Percentiles rank a stretch among this genome's conserved stretches.
Conservation (phyloP, 768 basidiomycete species). For the Agrocybe pediades region DNA sequence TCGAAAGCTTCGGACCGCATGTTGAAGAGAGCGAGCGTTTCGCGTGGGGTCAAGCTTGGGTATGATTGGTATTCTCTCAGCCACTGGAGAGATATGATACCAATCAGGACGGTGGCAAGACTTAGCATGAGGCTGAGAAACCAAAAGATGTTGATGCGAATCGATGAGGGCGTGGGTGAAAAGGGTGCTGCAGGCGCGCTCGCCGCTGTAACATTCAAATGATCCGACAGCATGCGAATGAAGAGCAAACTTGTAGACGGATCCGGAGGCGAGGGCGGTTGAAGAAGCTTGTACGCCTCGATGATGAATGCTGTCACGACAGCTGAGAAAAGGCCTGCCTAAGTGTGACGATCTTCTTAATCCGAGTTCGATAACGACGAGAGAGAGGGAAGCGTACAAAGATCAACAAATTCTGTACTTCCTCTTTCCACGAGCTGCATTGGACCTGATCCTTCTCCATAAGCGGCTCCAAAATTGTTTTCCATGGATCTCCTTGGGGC, state of each 20-base stretch:
- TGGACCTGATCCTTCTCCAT: background rate
- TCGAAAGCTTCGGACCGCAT: conserved; percentile 24
- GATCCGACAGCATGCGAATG: conserved; percentile 8
- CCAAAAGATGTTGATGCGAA: conserved; percentile 21
- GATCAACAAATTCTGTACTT: background rate
- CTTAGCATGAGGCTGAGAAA: conserved; percentile 23
- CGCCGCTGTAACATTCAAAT: background rate
- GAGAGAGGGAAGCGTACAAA: background rate
- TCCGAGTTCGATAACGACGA: background rate
- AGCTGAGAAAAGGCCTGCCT: conserved; percentile 24
- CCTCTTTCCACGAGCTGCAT: background rate
- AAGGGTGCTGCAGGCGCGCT: conserved; percentile 1
- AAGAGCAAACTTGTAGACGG: conserved; percentile 5
- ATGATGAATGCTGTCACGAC: conserved; percentile 21
- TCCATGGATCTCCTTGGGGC: background rate
- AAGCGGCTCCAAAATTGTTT: background rate
- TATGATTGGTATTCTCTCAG: conserved; percentile 20
- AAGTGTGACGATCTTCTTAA: too few relatives aligned
- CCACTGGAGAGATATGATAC: conserved; percentile 26
- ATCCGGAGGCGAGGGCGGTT: conserved; percentile 2
- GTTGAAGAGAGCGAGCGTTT: conserved; percentile 21
- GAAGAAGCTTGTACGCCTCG: conserved; percentile 17
- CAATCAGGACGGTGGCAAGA: conserved; percentile 20
- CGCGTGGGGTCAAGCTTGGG: conserved; percentile 11
- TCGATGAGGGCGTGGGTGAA: conserved; percentile 9